A percentile compares a stretch with the other conserved stretches of the same genome.
phyloP scores from a whole-genome alignment of 2,329 filamentous ascomycete species.

The Fusarium sp. region DNA sequence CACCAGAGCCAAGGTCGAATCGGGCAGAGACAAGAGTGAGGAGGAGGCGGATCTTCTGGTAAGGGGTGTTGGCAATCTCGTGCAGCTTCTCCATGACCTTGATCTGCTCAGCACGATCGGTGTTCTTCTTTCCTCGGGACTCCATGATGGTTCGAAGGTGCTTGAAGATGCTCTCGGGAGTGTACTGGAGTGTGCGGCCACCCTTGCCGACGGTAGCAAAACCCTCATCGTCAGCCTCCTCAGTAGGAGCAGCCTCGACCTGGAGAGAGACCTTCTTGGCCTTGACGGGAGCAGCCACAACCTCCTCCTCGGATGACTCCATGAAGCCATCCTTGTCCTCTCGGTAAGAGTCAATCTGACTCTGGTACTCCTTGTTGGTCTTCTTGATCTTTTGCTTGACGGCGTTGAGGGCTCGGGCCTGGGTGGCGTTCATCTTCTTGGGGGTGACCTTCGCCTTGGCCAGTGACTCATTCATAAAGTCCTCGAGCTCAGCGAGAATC shows the following conservation, averaged over 20 bases:
- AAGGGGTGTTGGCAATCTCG: conserved; percentile 89
- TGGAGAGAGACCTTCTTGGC: conserved; percentile 54
- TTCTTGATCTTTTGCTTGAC: conserved; percentile 99
- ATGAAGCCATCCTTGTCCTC: conserved; percentile 89
- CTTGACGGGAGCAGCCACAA: conserved; percentile 63
- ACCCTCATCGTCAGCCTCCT: conserved; percentile 81
- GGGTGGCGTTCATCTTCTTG: conserved; percentile 99
- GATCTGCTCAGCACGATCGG: conserved; percentile 94
- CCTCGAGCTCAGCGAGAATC: conserved; percentile 92
- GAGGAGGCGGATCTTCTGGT: conserved; percentile 93
- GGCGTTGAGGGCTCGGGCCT: conserved; percentile 92
- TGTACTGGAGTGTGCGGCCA: conserved; percentile 90
- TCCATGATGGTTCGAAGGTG: conserved; percentile 93
- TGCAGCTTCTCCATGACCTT: conserved; percentile 95
- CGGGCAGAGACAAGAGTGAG: conserved; percentile 92
- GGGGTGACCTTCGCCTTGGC: conserved; percentile 95
- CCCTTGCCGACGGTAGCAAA: conserved; percentile 91
- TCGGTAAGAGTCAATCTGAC: conserved; percentile 88
- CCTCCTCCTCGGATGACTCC: conserved; percentile 83
- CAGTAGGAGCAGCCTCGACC: conserved; percentile 58
- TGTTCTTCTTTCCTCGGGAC: conserved; percentile 98
- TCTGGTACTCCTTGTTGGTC: conserved; percentile 94
- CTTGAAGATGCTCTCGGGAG: conserved; percentile 97
- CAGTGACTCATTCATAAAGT: conserved; percentile 91
- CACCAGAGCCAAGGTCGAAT: conserved; percentile 88